Evolutionary conservation across 75 land plant genomes (phyloP), one percentile per base, ranked within the genome.

Genomic region (Sequoiadendron giganteum): DNA sequence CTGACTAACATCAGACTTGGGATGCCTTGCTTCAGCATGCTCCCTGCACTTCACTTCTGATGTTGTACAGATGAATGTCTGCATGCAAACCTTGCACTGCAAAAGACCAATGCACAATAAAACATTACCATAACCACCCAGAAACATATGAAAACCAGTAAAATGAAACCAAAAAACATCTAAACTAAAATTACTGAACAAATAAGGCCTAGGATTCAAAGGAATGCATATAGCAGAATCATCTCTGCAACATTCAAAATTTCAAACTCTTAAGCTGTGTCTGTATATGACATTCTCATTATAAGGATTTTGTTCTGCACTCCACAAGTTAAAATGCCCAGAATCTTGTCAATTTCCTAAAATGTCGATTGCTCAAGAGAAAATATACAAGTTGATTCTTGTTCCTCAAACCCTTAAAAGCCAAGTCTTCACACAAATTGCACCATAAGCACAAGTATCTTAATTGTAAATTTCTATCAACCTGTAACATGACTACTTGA

Each of bases 11-110:
- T 96, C 99, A 68, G 85, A 40, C 86, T 97, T 97, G 34, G 99
- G 97, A 89, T 97, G 99, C 90, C 92, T 96, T 65, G 97, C 98
- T 92, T 96, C 98, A 7, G 97, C 97, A 86, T 96, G 98, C 87
- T 96, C 98, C 92, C 89, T 96, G 91, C 98, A 96, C 85, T 96
- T 96, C 38, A 90, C 94, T 90, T 96, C 98, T n/a, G 93, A 94
- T n/a, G 99, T 96, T 11, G 99, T 97, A 90, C 99, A 97, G 76
- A 97, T 97, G 86, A 97, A 97, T 85, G 99, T 97, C 87, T 97
- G 99, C 99, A 97, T 97, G 89, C 99, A 97, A 2, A 96, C 94
- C 90, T 96, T 97, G 93, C 99, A 97, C 99, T 97, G 96, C 90
- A 92, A 82, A 89, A 49, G 49, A n/a, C 32, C 48, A 86, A 88